A percentile compares a stretch with the other conserved stretches of the same genome.
Evolutionary conservation across 805 yeast species (phyloP).

Genomic region (Starmerella davenportii): DNA sequence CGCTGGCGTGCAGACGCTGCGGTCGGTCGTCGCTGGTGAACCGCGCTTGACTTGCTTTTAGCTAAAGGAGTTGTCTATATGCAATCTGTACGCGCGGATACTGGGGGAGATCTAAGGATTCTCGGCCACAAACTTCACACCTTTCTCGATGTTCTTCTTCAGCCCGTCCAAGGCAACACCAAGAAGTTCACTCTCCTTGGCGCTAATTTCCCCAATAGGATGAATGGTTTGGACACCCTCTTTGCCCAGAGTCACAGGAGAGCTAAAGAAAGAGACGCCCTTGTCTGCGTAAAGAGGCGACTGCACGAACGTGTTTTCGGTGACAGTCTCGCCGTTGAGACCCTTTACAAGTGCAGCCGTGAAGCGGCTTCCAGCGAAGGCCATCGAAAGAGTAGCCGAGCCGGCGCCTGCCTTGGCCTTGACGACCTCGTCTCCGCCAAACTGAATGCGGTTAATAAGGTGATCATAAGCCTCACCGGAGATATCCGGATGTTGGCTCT

Average conservation of each 20-base stretch:
- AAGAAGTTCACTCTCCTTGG: constrained; percentile 71
- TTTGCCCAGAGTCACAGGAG: constrained; percentile 83
- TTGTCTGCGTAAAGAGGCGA: constrained; percentile 65
- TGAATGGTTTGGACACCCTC: constrained; percentile 75
- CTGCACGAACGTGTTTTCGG: constrained; percentile 42
- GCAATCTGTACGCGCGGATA: too few species aligned
- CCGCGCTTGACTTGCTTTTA: too few species aligned
- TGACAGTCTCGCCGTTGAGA: constrained; percentile 26
- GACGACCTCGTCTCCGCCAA: constrained; percentile 92
- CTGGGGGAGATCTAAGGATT: too few species aligned
- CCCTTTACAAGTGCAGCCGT: constrained; percentile 35
- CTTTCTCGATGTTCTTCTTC: constrained; percentile 78
- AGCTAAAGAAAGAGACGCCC: constrained; percentile 93
- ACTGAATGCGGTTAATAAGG: constrained; percentile 75
- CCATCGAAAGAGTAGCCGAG: constrained; percentile 85
- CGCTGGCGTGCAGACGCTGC: too few species aligned
- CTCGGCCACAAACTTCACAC: constrained; percentile 54
- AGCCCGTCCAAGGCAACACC: constrained; percentile 69
- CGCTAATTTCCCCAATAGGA: constrained; percentile 54
- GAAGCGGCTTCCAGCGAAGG: constrained; percentile 74
- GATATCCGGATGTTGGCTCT: constrained; percentile 41
- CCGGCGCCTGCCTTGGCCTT: constrained; percentile 89
- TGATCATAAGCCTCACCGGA: constrained; percentile 47
- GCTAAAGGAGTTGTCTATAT: too few species aligned
- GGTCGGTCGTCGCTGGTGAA: too few species aligned